Percentiles rank a stretch among this genome's conserved stretches.
These are phyloP conservation scores for Fomitopsis pinicola DNA, from an alignment of 1,284 basidiomycete species.

Conservation along the genomic window DNA sequence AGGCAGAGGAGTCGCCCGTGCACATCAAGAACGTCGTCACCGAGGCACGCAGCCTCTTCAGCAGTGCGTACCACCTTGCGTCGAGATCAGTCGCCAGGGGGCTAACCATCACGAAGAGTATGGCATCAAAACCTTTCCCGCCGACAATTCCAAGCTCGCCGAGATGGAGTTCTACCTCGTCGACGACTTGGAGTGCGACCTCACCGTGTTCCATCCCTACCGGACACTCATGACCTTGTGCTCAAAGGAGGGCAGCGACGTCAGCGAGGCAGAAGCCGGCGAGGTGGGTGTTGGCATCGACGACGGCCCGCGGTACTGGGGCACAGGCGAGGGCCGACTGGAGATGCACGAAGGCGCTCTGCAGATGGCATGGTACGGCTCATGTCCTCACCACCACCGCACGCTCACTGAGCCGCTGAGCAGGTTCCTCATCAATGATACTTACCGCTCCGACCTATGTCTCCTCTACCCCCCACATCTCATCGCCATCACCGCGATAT, in stretches of 20 bases:
- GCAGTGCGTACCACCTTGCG: conserved; percentile 44
- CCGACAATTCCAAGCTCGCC: conserved; percentile 88
- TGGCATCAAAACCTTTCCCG: conserved; percentile 71
- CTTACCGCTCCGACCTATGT: conserved; percentile 87
- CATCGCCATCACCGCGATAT: conserved; percentile 88
- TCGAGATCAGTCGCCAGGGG: not conserved
- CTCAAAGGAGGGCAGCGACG: conserved; percentile 42
- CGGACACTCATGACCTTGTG: conserved; percentile 79
- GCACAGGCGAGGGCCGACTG: conserved; percentile 63
- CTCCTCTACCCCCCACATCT: conserved; percentile 92
- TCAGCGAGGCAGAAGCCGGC: conserved; percentile 53
- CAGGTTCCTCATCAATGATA: conserved; percentile 97
- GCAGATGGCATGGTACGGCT: conserved; percentile 69
- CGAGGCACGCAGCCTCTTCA: conserved; percentile 78
- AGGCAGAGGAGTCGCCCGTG: conserved; percentile 93
- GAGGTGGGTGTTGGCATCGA: conserved; percentile 57
- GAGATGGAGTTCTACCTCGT: conserved; percentile 99
- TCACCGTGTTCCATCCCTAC: conserved; percentile 94
- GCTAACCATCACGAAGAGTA: conserved; percentile 45
- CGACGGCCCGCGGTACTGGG: conserved; percentile 70
- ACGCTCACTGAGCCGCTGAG: not conserved
- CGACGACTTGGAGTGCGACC: conserved; percentile 93
- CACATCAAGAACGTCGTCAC: conserved; percentile 92
- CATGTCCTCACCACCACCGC: not conserved
- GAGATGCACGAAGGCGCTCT: conserved; percentile 64